Evolutionary conservation across 805 yeast species (phyloP).

Genomic region (Priceomyces fermenticarens): DNA sequence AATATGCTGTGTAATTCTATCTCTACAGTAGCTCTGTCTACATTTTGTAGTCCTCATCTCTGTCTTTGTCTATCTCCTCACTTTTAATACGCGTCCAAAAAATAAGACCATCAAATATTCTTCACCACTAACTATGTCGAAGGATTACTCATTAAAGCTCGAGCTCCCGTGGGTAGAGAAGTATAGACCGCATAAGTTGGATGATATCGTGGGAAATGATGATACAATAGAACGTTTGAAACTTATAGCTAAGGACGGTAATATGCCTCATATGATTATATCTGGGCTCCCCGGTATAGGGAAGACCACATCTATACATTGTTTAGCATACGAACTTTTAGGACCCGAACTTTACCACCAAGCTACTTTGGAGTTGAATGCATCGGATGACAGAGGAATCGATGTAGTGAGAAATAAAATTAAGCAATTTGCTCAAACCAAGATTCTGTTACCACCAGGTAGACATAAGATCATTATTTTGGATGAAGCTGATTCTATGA

Average conservation of each 20-base stretch:
- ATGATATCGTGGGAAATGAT: constrained; percentile 89
- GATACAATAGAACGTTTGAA: constrained; percentile 84
- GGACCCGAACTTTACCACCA: constrained; percentile 65
- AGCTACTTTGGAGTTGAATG: constrained; percentile 91
- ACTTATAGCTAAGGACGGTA: constrained; percentile 87
- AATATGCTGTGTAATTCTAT: no score
- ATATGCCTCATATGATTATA: constrained; percentile 94
- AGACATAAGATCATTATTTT: constrained; percentile 88
- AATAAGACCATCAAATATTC: no score
- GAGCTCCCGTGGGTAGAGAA: constrained; percentile 78
- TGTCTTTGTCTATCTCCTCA: no score
- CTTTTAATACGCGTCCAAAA: no score
- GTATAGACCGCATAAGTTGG: constrained; percentile 75
- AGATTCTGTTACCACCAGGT: constrained; percentile 81
- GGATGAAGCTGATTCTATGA: constrained; percentile 97
- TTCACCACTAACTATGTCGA: constrained; percentile 8
- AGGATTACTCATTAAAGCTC: constrained; percentile 9
- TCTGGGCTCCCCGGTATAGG: constrained; percentile 98
- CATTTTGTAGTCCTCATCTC: no score
- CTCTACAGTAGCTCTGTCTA: no score
- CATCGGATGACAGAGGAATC: constrained; percentile 96
- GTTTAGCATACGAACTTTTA: constrained; percentile 80
- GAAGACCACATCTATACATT: constrained; percentile 89
- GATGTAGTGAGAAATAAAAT: constrained; percentile 93
- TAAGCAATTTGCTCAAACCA: constrained; percentile 94